Evolutionary conservation across 179 eudicot species (phyloP), one percentile per base, ranked within the genome.

Genomic region (Silene coronaria): DNA sequence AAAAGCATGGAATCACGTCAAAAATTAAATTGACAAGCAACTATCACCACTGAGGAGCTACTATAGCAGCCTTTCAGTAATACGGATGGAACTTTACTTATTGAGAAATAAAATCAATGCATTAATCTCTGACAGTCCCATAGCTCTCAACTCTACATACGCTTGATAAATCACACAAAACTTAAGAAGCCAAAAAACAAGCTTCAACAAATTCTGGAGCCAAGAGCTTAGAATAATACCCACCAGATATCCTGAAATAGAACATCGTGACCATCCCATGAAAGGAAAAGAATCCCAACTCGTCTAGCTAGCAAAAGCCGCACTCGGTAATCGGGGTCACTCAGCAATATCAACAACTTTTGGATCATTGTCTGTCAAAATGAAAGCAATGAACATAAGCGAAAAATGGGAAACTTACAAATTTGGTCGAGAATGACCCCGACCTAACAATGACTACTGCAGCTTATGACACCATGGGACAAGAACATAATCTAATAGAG

Each of bases 251-350:
- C 99, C 78, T 83, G 96, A 81, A 93, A 95, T 75, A 95, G 96
- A 82, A 91, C 97, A 73, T 81, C 80, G 76, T 95, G 99, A 19
- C 99, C 99, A 81, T 95, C 99, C 99, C 99, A 95, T 57, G 97
- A 93, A 79, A 89, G 93, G 81, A 95, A 95, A 77, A 95, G 97
- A 78, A 90, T 84, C 75, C 97, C 91, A 78, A 95, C 88, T 69
- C 83, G 86, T 69, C 90, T 85, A 75, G 97, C 99, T 81, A 95
- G 78, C 73, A 74, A 81, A 75, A 91, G 79, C 70, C 99, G 80
- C 80, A 93, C 99, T 81, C 97, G 91, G 79, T 88, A 93, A 81
- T 95, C 99, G 64, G 91, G 90, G 86, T 95, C 99, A 27, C 82
- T 84, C 55, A 95, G 88, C 89, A 93, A 83, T 76, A 82, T 67